Base-by-base conservation (phyloP, 2,329 filamentous ascomycete genomes). In the Trichothecium roseum region DNA sequence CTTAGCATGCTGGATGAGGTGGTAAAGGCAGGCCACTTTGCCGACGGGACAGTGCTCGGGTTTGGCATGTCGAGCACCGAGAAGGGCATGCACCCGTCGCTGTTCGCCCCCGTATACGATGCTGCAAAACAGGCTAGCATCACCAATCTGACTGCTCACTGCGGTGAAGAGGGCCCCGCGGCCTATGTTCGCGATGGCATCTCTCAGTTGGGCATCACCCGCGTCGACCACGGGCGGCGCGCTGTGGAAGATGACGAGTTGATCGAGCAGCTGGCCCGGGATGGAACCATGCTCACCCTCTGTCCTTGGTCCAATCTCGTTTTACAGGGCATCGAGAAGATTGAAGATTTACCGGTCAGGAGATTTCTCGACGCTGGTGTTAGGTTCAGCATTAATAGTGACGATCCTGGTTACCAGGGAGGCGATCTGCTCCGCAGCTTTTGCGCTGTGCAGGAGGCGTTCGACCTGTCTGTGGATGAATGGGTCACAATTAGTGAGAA, bases 191-290 rank as follows among this genome's bases (percentile, higher is more conserved):
- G 59, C 10, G 64, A 66, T 32, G 78, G 81, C 3, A 60, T 86
- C 27, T 72, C 81, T 43, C 51, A 64, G 24, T 63, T 84, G 26
- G 60, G 65, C 18, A 70, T 74, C 18, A 62, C 71, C 53, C 70
- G 83, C 20, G 83, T 88, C 45, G 82, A 87, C 51, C 81, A 87
- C 51, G 82, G 81, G 2, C 74, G 84, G 37, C 68, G 74, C 8
- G 63, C 81, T 5, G 61, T 71, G 3, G 68, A 81, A 28, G 72
- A 82, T 42, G 54, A 63, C 1, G 61, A 53, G 28, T 57, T 86
- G 18, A 57, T 84, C 50, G 47, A 62, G 37, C 62, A 69, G 15
- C 63, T 85, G 8, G 75, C 69, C 1, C 49, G 57, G 9, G 59
- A 72, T 32, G 60, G 67, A 22, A 70, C 72, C 16, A 47, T 85